Evolutionary conservation across 148 eudicot species (phyloP), one percentile per base, ranked within the genome.

Genomic region (Vaccinium macrocarpon): DNA sequence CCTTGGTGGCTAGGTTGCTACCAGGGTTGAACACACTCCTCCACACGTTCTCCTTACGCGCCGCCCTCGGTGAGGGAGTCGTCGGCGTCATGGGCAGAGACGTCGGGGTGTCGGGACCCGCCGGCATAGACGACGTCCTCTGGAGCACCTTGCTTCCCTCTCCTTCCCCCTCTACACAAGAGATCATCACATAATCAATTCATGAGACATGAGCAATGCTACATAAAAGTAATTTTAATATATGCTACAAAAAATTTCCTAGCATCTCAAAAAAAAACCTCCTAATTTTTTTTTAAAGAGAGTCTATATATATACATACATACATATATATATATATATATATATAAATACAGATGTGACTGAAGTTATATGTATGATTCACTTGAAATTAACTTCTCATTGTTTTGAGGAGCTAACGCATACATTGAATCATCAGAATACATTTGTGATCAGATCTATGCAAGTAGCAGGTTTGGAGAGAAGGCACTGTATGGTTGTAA

Each of bases 21-120:
- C 98, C 99, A 0, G 98, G 98, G 81, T 94, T 64, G 86, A 94
- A 96, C 82, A 94, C 98, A 52, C 99, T 93, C 95, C 99, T 93
- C 99, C 99, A 93, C 88, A 92, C 95, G 85, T 93, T 91, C 6
- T 91, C 98, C 76, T 89, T 91, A 15, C 86, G 80, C 12, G 90
- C 89, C 80, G 90, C 72, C 72, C 86, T 81, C 0, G 92, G 91
- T 11, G 89, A 84, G 59, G 90, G 90, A 0, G 93, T 87, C 12
- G 92, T 78, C 52, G 95, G 93, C 21, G 95, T 93, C 80, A 57
- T 82, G 1, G 98, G 98, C 2, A 68, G 13, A 18, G 95, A 87
- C 38, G 79, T 73, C 13, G 98, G 93, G 3, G 92, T 82, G 57
- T 18, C 82, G 12, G 90, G 90, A 8, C 78, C 82, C 9, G 76